Conservation (phyloP, 2,329 filamentous ascomycete species). For the Pseudogymnoascus sp. region DNA sequence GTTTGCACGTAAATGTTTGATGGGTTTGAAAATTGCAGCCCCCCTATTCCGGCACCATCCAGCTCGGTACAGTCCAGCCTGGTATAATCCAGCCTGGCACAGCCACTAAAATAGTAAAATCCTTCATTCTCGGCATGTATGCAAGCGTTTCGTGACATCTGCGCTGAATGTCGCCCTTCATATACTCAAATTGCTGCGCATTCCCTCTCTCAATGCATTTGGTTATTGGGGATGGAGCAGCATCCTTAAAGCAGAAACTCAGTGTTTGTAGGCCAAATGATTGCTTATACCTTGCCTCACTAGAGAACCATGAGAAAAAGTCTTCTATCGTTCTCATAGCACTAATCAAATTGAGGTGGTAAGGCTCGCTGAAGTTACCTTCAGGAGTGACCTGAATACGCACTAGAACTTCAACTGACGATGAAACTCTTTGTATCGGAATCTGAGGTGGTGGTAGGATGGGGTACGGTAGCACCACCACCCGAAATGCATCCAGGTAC, state of each 20-base stretch:
- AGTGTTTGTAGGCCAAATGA: background rate
- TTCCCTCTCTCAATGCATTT: background rate
- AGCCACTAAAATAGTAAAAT: no score
- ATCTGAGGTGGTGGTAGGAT: background rate
- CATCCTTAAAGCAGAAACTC: background rate
- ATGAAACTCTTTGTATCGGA: background rate
- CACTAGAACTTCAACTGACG: background rate
- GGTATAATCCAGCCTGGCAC: no score
- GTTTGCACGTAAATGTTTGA: no score
- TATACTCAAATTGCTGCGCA: background rate
- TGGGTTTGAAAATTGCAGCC: no score
- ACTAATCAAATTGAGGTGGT: background rate
- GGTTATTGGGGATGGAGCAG: background rate
- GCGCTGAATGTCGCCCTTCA: no score
- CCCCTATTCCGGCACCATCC: no score
- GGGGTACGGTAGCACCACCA: background rate
- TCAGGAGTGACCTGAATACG: background rate
- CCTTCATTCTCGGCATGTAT: no score
- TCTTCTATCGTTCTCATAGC: background rate
- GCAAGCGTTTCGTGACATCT: no score
- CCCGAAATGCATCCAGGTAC: background rate
- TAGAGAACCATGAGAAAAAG: background rate
- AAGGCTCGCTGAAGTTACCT: background rate
- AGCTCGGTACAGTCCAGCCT: no score
- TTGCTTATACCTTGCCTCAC: background rate